These are phyloP conservation scores for Ceratonia siliqua DNA, from an alignment of 306 rosid genomes.

Conservation along the genomic window DNA sequence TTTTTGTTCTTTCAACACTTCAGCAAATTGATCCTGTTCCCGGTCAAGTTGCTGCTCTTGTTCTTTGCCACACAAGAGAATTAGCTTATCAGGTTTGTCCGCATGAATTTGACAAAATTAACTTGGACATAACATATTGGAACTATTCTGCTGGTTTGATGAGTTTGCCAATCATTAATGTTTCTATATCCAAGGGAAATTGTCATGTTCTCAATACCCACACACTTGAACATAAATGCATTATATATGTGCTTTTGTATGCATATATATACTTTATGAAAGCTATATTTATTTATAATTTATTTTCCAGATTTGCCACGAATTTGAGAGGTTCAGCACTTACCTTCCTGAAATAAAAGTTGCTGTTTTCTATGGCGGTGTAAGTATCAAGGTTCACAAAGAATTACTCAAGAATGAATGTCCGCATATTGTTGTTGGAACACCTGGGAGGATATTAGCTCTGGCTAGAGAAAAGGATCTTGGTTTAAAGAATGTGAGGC, in stretches of 20 bases:
- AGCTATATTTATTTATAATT: constrained; percentile 3
- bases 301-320: constrained; percentile 67
- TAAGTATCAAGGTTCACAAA: constrained; percentile 62
- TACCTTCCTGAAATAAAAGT: constrained; percentile 59
- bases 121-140: constrained; percentile 9
- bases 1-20: too few relatives aligned
- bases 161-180: not conserved
- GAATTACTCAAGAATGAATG: constrained; percentile 72
- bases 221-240: too few relatives aligned
- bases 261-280: not conserved
- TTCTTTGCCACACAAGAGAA: constrained; percentile 78
- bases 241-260: not conserved
- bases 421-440: constrained; percentile 76
- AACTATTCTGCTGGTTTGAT: not conserved
- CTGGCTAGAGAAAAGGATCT: constrained; percentile 69
- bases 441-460: constrained; percentile 78
- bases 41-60: too few relatives aligned
- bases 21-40: too few relatives aligned
- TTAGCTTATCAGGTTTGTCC: constrained; percentile 66
- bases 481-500: constrained; percentile 74
- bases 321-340: constrained; percentile 72
- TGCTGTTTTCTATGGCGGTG: constrained; percentile 80
- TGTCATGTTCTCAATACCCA: not conserved
- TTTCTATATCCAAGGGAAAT: not conserved
- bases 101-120: not conserved